Evolutionary conservation across 148 eudicot species (phyloP), one percentile per base, ranked within the genome.

Genomic region (Chenopodium suecicum): DNA sequence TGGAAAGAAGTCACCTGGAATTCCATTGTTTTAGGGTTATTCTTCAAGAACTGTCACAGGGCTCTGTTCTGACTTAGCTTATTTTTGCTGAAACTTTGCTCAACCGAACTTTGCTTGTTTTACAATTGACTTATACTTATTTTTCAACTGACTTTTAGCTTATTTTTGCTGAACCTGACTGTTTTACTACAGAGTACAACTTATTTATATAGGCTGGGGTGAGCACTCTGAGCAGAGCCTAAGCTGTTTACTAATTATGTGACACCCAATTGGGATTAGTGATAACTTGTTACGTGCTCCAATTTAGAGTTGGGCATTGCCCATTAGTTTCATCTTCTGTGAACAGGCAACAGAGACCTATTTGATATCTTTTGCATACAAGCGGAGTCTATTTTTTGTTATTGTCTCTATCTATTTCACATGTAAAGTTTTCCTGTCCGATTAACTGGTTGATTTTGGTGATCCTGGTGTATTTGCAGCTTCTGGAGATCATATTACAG

Each of bases 401-500:
- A 25, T 22, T 19, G 25, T 66, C 62, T 34, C 63, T 2, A 22
- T 46, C 41, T 60, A 17, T 52, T 75, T 1, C 63, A 58, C 63
- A 58, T n/a, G 66, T 62, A 6, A 19, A 63, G 50, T 52, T 52
- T 34, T 69, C 41, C 62, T 14, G 41, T 44, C 78, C 25, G 17
- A 32, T 65, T 22, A 67, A 66, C 52, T 72, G 71, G 60, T 47
- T 64, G 78, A 20, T 37, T 79, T 70, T 84, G 67, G 77, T 44
- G 17, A 50, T 7, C 27, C 10, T 46, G 27, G 22, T 72, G 31
- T 84, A 44, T 47, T 84, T 85, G 85, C 98, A 95, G 97, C 98
- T 76, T 82, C 85, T 78, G 91, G 89, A 77, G 88, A 85, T 29
- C 82, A 62, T 63, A 67, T 68, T 75, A 85, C 79, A 76, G 79